Base-by-base conservation (phyloP, 768 basidiomycete species). In the Fistulinella prunicolor region DNA sequence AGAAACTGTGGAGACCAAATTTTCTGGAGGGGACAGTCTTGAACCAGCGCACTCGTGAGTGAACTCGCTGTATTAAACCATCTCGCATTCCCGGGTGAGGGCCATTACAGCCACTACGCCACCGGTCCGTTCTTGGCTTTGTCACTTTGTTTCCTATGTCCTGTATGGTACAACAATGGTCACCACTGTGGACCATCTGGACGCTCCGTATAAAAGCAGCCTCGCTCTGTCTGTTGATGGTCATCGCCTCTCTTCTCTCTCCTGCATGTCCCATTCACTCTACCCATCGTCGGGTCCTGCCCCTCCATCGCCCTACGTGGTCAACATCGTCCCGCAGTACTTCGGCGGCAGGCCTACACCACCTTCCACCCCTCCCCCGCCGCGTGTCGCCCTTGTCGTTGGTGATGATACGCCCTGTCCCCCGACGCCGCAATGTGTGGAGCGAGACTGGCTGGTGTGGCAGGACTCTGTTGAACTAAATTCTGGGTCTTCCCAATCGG, bases 21-120 rank as follows among this genome's bases (percentile, higher is more conserved):
- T 89, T 88, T 90, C 88, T 81, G 85, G 86, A 89, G 88, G 86
- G 85, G 85, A 82, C 82, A 78, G 86, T 77, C 85, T 89, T 85
- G 88, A 89, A 89, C 85, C 83, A 86, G 88, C 87, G 88, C 88
- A 81, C 88, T 78, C 67, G 72, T 75, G 79, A 71, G 68, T 68
- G 58, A 66, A 37, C 54, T 66, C 79, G 85, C 81, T 79, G 86
- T 71, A 70, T 20, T 51, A 68, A 68, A 69, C 77, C 79, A 76
- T 79, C 76, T 73, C 82, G 73, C 86, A 89, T 89, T 83, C 88
- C 88, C 81, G 74, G 75, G 60, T 85, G 74, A 71, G 79, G 84
- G 84, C 86, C 88, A 59, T 67, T 79, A 89, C 86, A 90, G 78
- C 88, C 86, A 72, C 80, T 89, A 55, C 59, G 65, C 86, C 77